Percentiles rank a stretch among this genome's conserved stretches.
These are phyloP conservation scores for Nyctanthes arbortristis DNA, from an alignment of 257 asterid genomes.

Conservation along the genomic window DNA sequence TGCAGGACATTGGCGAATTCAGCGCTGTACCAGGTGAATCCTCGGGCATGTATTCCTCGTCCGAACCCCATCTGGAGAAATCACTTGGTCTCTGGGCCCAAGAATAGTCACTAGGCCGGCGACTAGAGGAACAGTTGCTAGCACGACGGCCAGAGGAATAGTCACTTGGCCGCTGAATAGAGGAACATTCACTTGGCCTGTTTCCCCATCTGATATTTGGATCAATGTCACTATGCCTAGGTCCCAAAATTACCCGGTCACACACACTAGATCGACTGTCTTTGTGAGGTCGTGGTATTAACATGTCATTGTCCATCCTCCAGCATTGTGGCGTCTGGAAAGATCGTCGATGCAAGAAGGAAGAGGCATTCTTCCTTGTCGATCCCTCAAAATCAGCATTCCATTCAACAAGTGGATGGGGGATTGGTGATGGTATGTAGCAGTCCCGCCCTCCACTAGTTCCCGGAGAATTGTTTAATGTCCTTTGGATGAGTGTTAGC, in stretches of 20 bases:
- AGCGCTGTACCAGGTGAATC: slow-evolving; percentile 61
- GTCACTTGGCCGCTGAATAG: too few species aligned
- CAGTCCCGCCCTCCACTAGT: slow-evolving; percentile 43
- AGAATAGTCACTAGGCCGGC: slow-evolving; percentile 43
- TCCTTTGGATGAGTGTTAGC: slow-evolving; percentile 45
- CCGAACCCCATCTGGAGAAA: slow-evolving; percentile 64
- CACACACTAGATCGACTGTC: slow-evolving; percentile 52
- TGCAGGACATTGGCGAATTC: slow-evolving; percentile 44
- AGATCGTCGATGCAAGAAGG: slow-evolving; percentile 44
- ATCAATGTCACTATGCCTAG: slow-evolving; percentile 63
- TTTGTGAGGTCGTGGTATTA: slow-evolving; percentile 41
- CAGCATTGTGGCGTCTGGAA: slow-evolving; percentile 54
- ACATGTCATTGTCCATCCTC: slow-evolving; percentile 47
- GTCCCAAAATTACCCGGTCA: slow-evolving; percentile 58
- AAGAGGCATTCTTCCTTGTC: slow-evolving; percentile 39
- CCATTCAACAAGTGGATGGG: slow-evolving; percentile 57
- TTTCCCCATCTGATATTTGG: slow-evolving; percentile 48
- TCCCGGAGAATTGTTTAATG: slow-evolving; percentile 45
- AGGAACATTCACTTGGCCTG: too few species aligned
- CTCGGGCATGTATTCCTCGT: slow-evolving; percentile 57
- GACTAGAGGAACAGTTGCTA: slow-evolving; percentile 34
- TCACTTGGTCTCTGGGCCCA: slow-evolving; percentile 57
- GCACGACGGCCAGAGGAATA: slow-evolving; percentile 49
- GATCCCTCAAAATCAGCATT: slow-evolving; percentile 64
- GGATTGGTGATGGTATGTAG: slow-evolving; percentile 56